Evolutionary conservation across 257 asterid genomes (phyloP).

Genomic region (Scutellaria baicalensis): DNA sequence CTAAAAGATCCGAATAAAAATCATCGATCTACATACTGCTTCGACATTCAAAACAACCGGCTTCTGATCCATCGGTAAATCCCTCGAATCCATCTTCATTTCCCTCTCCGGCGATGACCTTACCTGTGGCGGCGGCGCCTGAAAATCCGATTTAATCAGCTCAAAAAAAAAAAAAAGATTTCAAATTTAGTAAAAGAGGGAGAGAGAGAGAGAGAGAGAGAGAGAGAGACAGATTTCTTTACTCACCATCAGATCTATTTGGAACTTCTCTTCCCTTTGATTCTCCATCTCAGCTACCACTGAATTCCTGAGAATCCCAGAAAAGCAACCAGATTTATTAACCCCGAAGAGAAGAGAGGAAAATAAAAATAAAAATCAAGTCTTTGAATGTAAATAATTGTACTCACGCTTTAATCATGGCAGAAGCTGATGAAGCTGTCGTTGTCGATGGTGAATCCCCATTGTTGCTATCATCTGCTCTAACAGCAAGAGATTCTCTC

Average conservation of each 20-base stretch:
- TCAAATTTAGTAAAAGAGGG: too few species aligned
- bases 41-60: constrained; percentile 26
- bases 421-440: constrained; percentile 26
- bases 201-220: too few species aligned
- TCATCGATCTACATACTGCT: constrained; percentile 30
- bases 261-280: constrained; percentile 64
- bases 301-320: constrained; percentile 29
- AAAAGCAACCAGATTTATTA: constrained; percentile 8
- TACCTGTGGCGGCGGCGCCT: constrained; percentile 87
- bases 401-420: constrained; percentile 48
- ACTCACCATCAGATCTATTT: constrained; percentile 96
- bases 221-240: too few species aligned
- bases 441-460: constrained; percentile 34
- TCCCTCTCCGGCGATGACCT: constrained; percentile 59
- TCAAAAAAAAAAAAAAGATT: neutral
- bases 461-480: constrained; percentile 28
- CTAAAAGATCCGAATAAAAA: neutral
- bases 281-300: constrained; percentile 30
- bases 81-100: constrained; percentile 23
- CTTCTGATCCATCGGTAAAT: constrained; percentile 36
- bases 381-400: constrained; percentile 2
- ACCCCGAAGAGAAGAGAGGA: neutral
- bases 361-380: neutral
- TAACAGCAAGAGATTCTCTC: constrained; percentile 38
- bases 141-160: constrained; percentile 3